Evolutionary conservation across 2,329 filamentous ascomycete species (phyloP), one percentile per base, ranked within the genome.

Genomic region (Magnaporthiopsis poae): DNA sequence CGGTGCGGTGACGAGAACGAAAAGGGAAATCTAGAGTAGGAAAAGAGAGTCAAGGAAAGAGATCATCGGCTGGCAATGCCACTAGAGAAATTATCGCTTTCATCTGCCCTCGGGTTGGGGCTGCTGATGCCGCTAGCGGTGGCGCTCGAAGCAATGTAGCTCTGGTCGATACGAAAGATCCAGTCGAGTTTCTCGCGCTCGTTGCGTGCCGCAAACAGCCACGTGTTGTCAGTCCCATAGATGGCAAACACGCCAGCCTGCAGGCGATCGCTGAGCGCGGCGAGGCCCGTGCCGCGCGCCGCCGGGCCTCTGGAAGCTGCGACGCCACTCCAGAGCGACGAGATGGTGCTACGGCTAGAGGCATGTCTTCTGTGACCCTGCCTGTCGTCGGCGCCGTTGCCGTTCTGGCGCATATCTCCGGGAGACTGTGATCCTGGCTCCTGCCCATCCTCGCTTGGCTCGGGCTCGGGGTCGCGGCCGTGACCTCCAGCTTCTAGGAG

Each of bases 161-260:
- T 91, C 80, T 96, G 90, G 77, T 99, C 95, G 71, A 99, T 92
- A 73, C 90, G 89, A 77, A 96, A 85, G 71, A 99, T 96, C 95
- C 95, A 99, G 76, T 98, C 95, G 71, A 93, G 89, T 81, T 97
- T 96, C 77, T 97, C 93, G 63, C 88, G 85, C 79, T 97, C 94
- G 72, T 88, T 94, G 67, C 92, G 84, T 31, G 92, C 91, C 18
- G 92, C 91, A 76, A 99, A 98, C 60, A 99, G 82, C 85, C 93
- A 99, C 39, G 93, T 96, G 77, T 97, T 97, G 76, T 95, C 90
- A 68, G 90, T 91, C 60, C 91, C 94, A 74, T 98, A 99, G 64
- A 99, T 86, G 15, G 95, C 95, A 82, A 96, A 99, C 60, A 98
- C 90, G 70, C 90, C 89, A 4, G 87, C 84, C 72, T 86, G 84